phyloP scores from a whole-genome alignment of 1,139 yeast species.

The Nematodospora anomalae region DNA sequence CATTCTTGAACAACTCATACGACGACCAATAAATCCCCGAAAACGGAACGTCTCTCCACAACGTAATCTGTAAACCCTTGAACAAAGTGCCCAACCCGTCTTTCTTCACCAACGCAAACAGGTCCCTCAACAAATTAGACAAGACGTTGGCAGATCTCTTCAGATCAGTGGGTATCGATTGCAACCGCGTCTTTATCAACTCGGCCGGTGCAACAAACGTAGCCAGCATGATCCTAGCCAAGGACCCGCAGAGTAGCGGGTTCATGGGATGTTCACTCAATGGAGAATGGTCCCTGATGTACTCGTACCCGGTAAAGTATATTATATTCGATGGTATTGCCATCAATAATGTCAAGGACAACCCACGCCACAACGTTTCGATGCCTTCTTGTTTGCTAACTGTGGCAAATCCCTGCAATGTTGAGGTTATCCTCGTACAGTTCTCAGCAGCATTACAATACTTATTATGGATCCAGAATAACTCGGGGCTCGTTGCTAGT shows the following conservation, averaged over 20 bases:
- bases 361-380: conserved; percentile 83
- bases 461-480: conserved; percentile 45
- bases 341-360: conserved; percentile 80
- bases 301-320: conserved; percentile 91
- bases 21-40: conserved; percentile 94
- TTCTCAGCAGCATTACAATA: conserved; percentile 34
- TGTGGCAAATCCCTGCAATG: conserved; percentile 69
- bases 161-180: conserved; percentile 64
- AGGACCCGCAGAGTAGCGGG: conserved; percentile 82
- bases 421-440: conserved; percentile 49
- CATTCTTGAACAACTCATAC: conserved; percentile 53
- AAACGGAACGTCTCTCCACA: conserved; percentile 98
- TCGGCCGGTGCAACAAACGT: conserved; percentile 87
- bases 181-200: conserved; percentile 81
- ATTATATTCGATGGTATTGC: conserved; percentile 92
- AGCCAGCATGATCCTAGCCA: conserved; percentile 83
- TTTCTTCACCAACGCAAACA: conserved; percentile 49
- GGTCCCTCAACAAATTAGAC: conserved; percentile 54
- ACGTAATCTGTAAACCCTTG: conserved; percentile 81
- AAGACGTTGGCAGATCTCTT: conserved; percentile 39
- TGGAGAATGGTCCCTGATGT: conserved; percentile 74
- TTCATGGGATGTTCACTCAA: conserved; percentile 51
- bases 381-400: conserved; percentile 75
- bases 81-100: conserved; percentile 70
- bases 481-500: conserved; percentile 19